Base-by-base conservation (phyloP, 768 basidiomycete genomes). In the Hemileccinum rubropunctum region DNA sequence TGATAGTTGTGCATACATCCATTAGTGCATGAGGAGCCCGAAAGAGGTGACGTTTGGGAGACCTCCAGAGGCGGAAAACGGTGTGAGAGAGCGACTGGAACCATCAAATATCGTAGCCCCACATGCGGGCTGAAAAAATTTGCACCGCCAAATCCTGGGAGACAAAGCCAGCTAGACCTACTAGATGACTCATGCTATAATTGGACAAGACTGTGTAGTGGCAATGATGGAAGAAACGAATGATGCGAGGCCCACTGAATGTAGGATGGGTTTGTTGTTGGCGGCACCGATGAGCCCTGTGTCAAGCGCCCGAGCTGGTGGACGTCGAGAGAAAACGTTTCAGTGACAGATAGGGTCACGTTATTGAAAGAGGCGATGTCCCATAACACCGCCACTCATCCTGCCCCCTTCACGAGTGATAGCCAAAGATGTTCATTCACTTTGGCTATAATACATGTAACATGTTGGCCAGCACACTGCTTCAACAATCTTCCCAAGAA, bases 71-170 rank as follows among this genome's bases (percentile, higher is more conserved):
- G 71, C 63, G 34, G 73, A 64, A 27, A 64, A 48, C 15, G 77
- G 62, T 12, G 79, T 69, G 42, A 86, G 64, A 35, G 82, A 67
- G n/a, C 83, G 78, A 43, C 73, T 62, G 3, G 79, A 65, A 47
- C 85, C 87, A 59, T 91, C 82, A 62, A 87, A 91, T 39, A 95
- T 81, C 45, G 81, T 86, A 2, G 91, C 91, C 11, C 88, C 88
- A 53, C 94, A 97, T 2, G 76, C 81, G 0, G 87, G 81, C 49
- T 79, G 74, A 1, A 80, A 75, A 61, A 93, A 18, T 77, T 78
- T 23, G 79, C 47, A 7, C 87, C 89, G 11, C 87, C 88, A 61
- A 90, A 91, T 12, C 92, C 92, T 20, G 81, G 77, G 5, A 91
- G 92, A 66, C 94, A 97, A 20, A 76, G 67, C 62, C 93, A 95